Conservation (phyloP, 257 asterid genomes). For the Gentiana macrophylla region DNA sequence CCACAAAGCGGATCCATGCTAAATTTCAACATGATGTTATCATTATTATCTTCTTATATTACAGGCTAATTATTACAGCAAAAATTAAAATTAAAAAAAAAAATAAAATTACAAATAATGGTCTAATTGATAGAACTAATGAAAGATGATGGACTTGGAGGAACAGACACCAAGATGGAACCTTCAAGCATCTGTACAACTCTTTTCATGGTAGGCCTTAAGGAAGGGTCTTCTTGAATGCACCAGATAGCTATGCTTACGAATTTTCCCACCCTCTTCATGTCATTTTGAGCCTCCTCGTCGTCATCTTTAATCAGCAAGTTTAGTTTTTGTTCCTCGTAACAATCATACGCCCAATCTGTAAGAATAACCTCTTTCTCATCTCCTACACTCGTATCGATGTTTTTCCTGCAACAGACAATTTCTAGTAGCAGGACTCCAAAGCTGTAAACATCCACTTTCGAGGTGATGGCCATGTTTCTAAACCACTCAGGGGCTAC, state of each 20-base stretch:
- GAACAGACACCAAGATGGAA: slow-evolving; percentile 16
- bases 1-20: no score
- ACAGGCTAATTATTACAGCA: no score
- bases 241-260: slow-evolving; percentile 28
- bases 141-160: slow-evolving; percentile 17
- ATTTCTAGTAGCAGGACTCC: slow-evolving; percentile 48
- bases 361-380: slow-evolving; percentile 3
- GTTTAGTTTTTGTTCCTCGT: background rate
- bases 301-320: background rate
- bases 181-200: slow-evolving; percentile 32
- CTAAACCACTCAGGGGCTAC: slow-evolving; percentile 58
- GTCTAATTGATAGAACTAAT: slow-evolving; percentile 1
- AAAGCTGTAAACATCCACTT: slow-evolving; percentile 49
- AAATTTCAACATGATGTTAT: no score
- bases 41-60: no score
- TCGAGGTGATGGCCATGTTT: slow-evolving; percentile 39
- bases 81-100: no score
- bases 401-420: slow-evolving; percentile 7
- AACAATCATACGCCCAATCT: slow-evolving; percentile 1
- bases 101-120: background rate
- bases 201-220: slow-evolving; percentile 35
- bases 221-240: slow-evolving; percentile 25
- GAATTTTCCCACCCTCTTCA: slow-evolving; percentile 11
- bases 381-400: background rate
- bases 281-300: slow-evolving; percentile 4